Conservation (phyloP, 1,284 basidiomycete species). For the Papiliotrema terrestris region DNA sequence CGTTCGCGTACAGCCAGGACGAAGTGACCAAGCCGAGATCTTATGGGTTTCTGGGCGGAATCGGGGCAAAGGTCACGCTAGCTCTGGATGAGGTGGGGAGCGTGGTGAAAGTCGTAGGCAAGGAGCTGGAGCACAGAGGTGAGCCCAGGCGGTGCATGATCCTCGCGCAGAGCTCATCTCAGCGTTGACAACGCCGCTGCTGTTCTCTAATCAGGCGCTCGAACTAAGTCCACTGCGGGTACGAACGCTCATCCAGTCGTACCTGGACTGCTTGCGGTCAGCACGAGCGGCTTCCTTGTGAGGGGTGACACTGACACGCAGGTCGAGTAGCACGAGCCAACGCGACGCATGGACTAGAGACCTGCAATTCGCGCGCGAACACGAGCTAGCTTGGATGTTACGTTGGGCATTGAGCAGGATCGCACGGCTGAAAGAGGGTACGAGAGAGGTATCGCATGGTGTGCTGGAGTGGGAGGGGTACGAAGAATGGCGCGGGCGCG, state of each 20-base stretch:
- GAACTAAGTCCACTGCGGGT: slow-evolving; percentile 70
- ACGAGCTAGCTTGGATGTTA: slow-evolving; percentile 79
- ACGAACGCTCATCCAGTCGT: slow-evolving; percentile 68
- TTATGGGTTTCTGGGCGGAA: slow-evolving; percentile 39
- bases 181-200: slow-evolving; percentile 78
- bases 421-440: slow-evolving; percentile 54
- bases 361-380: slow-evolving; percentile 71
- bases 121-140: slow-evolving; percentile 65
- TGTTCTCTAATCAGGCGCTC: slow-evolving; percentile 80
- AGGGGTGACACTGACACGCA: slow-evolving; percentile 1
- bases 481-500: slow-evolving; percentile 67
- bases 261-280: slow-evolving; percentile 54
- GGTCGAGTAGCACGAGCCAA: slow-evolving; percentile 4
- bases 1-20: slow-evolving; percentile 21
- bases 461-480: slow-evolving; percentile 75
- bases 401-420: slow-evolving; percentile 78
- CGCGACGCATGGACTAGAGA: slow-evolving; percentile 63
- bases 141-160: slow-evolving; percentile 6
- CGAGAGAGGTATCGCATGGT: slow-evolving; percentile 61
- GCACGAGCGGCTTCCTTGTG: slow-evolving; percentile 47
- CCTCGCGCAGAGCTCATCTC: not conserved
- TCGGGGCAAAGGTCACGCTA: slow-evolving; percentile 52
- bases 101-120: slow-evolving; percentile 65
- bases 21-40: slow-evolving; percentile 18
- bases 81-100: slow-evolving; percentile 68